These are phyloP conservation scores for Acer negundo DNA, from an alignment of 345 rosid genomes.

Conservation along the genomic window DNA sequence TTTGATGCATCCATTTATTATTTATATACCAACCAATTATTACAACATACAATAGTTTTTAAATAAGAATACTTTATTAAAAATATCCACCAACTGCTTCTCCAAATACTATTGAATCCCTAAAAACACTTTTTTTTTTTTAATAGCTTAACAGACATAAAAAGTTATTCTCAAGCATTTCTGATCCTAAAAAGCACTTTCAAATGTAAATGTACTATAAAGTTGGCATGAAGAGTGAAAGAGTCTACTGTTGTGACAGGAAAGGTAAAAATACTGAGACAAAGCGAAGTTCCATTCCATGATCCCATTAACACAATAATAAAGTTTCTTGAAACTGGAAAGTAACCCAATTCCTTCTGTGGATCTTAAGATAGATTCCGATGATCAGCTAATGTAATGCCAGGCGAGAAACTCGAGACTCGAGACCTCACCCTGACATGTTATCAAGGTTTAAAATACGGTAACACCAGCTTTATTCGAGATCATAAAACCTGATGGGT, in stretches of 20 bases:
- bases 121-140: too few species aligned
- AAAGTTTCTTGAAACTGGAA: conserved; percentile 27
- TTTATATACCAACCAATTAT: too few species aligned
- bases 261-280: conserved; percentile 39
- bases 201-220: too few species aligned
- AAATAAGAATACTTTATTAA: too few species aligned
- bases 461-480: neutral
- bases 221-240: neutral
- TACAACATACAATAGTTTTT: too few species aligned
- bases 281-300: conserved; percentile 34
- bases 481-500: conserved; percentile 55
- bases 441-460: neutral
- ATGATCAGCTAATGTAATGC: conserved; percentile 29
- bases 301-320: conserved; percentile 38
- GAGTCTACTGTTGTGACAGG: conserved; percentile 28
- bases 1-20: too few species aligned
- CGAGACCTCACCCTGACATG: conserved; percentile 76
- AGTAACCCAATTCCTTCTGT: conserved; percentile 33
- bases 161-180: neutral
- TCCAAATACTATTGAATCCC: neutral
- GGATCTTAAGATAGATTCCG: conserved; percentile 22
- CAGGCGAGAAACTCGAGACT: conserved; percentile 39
- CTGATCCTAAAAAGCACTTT: too few species aligned
- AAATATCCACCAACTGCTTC: neutral
- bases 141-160: neutral